Base-by-base conservation (phyloP, 2,329 filamentous ascomycete genomes). In the Bipolaris oryzae region DNA sequence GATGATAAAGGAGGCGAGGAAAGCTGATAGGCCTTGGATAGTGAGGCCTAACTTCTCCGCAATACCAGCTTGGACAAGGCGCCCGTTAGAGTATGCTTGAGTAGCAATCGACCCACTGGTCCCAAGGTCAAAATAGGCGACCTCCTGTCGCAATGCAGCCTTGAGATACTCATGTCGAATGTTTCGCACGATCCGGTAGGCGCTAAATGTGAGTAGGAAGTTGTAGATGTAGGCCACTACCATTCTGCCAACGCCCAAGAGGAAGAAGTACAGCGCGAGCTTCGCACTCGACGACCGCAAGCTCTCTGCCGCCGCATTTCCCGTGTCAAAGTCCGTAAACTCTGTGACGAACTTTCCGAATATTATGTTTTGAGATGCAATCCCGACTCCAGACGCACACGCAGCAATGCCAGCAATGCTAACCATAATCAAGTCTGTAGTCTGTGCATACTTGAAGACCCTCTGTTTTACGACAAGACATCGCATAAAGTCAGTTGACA, bases 1-100 rank as follows among this genome's bases (percentile, higher is more conserved):
- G 64, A 98, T 95, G 56, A 97, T 80, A 67, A 97, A 97, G n/a
- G 92, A 93, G 0, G 92, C 88, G 50, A 82, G 78, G 70, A 98
- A 97, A 3, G 64, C 64, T 10, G 70, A 68, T 3, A 68, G 23
- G 10, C 66, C 67, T 55, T 80, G 78, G 5, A 80, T 67, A 57
- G 77, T 78, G 28, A 78, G 76, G 13, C 75, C 75, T 7, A 79
- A 68, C 57, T 72, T 74, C 49, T 72, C 69, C 2, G 61, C 52
- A 2, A 64, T 60, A 43, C 66, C 38, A 56, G 46, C 39, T 31
- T 49, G 46, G 21, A 49, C 23, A 7, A 49, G 35, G 25, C 46
- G 46, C 5, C 46, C 46, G 33, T 35, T 49, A 1, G 46, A 49
- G 23, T 49, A 49, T 15, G 35, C 62, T 41, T 66, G 63, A 9